phyloP scores from a whole-genome alignment of 1,284 basidiomycete genomes.

The Athelia psychrophila region DNA sequence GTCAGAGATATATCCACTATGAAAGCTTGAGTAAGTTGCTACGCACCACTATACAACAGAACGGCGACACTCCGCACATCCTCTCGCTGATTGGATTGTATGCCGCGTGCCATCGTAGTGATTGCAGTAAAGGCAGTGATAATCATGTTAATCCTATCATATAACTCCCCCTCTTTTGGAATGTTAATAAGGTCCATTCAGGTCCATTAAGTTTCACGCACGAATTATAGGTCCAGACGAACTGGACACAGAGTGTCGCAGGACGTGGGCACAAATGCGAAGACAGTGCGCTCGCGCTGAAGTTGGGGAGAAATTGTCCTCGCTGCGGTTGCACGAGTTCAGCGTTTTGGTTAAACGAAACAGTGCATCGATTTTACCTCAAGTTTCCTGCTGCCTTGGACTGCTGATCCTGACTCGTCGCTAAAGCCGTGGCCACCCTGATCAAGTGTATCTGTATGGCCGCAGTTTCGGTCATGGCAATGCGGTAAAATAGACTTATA shows the following conservation, averaged over 20 bases:
- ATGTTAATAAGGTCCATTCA: conserved; percentile 6
- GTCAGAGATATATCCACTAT: conserved; percentile 1
- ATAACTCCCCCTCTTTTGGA: conserved; percentile 36
- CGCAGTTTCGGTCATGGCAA: conserved; percentile 85
- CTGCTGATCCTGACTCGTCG: conserved; percentile 45
- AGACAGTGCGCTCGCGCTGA: conserved; percentile 72
- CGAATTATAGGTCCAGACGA: conserved; percentile 53
- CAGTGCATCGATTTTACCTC: conserved; percentile 8
- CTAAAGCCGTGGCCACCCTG: conserved; percentile 68
- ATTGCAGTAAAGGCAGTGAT: conserved; percentile 68
- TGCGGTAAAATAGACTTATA: conserved; percentile 83
- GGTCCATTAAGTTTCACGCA: conserved; percentile 30
- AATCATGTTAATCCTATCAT: conserved; percentile 66
- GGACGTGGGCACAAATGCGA: conserved; percentile 75
- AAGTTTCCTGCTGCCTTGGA: conserved; percentile 7
- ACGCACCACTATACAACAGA: conserved; percentile 77
- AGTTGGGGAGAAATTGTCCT: conserved; percentile 40
- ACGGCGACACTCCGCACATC: conserved; percentile 82
- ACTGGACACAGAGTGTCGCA: conserved; percentile 68
- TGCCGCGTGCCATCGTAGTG: conserved; percentile 57
- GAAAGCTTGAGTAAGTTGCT: conserved; percentile 2
- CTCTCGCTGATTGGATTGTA: conserved; percentile 55
- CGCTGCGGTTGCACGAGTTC: conserved; percentile 1
- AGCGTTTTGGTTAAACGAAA: not conserved
- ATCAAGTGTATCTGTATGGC: conserved; percentile 74